Conservation (phyloP, 2,329 filamentous ascomycete genomes). For the Colletotrichum echinochloae region DNA sequence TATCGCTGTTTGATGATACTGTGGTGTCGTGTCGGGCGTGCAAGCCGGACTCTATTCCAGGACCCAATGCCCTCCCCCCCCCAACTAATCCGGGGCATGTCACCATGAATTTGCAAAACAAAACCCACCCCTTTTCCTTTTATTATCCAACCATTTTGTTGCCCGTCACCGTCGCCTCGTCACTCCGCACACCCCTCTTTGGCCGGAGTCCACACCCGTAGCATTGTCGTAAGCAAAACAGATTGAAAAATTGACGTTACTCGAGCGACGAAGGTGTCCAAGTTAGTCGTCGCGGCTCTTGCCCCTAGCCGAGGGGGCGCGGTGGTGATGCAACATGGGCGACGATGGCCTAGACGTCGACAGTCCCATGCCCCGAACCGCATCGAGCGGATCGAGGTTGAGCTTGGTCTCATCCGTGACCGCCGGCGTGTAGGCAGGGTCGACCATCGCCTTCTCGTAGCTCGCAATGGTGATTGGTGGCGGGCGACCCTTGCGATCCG, state of each 20-base stretch:
- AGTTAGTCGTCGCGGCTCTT: slow-evolving; percentile 40
- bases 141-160: slow-evolving; percentile 37
- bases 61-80: slow-evolving; percentile 19
- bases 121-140: slow-evolving; percentile 18
- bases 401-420: slow-evolving; percentile 49
- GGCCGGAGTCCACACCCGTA: too few relatives aligned
- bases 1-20: slow-evolving; percentile 41
- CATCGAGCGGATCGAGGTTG: slow-evolving; percentile 56
- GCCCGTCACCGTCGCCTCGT: background rate
- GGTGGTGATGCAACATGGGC: slow-evolving; percentile 52
- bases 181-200: background rate
- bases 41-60: slow-evolving; percentile 38
- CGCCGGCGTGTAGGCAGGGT: slow-evolving; percentile 56
- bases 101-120: slow-evolving; percentile 17
- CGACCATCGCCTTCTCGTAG: slow-evolving; percentile 80
- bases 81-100: slow-evolving; percentile 22
- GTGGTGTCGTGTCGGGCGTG: slow-evolving; percentile 24
- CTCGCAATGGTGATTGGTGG: slow-evolving; percentile 76
- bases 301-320: slow-evolving; percentile 36
- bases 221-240: background rate
- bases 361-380: slow-evolving; percentile 51
- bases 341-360: slow-evolving; percentile 62
- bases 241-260: background rate
- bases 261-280: background rate
- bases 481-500: slow-evolving; percentile 71